Base-by-base conservation (phyloP, 2,329 filamentous ascomycete species). In the Berkeleyomyces rouxiae region DNA sequence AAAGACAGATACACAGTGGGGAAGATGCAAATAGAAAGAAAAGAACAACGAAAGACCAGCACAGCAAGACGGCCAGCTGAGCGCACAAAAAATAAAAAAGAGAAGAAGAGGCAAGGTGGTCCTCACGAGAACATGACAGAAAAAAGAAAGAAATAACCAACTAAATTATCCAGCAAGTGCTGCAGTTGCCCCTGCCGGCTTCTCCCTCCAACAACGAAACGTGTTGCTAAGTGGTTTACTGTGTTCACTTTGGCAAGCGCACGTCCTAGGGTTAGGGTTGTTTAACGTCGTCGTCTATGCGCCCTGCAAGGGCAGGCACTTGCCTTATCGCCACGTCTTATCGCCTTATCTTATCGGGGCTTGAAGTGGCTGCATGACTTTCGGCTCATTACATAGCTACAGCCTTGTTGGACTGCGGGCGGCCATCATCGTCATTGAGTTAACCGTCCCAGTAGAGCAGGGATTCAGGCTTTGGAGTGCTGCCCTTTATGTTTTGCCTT, bases 141-240 rank as follows among this genome's bases (percentile, higher is more conserved):
- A 46, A 9, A n/a, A 59, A 11, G 9, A 47, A 47, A 4, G 11
- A 4, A 55, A 36, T 13, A 61, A 16, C 37, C 5, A 59, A 36
- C 36, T 31, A 44, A 57, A 44, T 4, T 9, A 57, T 3, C 23
- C 23, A 23, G 23, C 23, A 23, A 23, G 23, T 23, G 23, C 23
- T 23, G 33, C 23, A 42, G 55, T 23, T 58, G 39, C 55, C 55
- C 16, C 43, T n/a, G 3, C 23, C 10, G 7, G 16, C 37, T 23
- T 58, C 55, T 36, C 31, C n/a, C 55, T 51, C 9, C 39, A 42
- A 33, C 6, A 43, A 37, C 55, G 55, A 33, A 58, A 43, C 55
- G 51, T 55, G 51, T 58, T 58, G 33, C 43, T 16, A 61, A 61
- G 42, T 61, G 60, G 60, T 47, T 61, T 61, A 61, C 60, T 61